These are phyloP conservation scores for Arachis stenosperma DNA, from an alignment of 306 rosid species.

Conservation along the genomic window DNA sequence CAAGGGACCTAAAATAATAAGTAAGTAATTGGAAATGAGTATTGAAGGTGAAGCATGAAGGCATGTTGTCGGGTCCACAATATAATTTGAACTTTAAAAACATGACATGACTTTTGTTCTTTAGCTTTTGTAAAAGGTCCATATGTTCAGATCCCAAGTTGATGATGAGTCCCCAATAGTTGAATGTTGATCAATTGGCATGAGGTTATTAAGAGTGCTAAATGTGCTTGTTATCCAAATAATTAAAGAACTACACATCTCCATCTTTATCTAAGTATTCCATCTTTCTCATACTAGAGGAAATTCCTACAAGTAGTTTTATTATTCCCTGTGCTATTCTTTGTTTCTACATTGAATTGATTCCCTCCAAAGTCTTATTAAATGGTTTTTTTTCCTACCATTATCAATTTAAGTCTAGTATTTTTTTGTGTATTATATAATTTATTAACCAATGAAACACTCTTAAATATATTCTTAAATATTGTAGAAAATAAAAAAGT, in stretches of 20 bases:
- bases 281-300: background rate
- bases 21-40: constrained; percentile 2
- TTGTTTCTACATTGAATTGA: constrained; percentile 32
- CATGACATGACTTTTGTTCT: background rate
- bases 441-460: too few relatives aligned
- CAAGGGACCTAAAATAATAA: background rate
- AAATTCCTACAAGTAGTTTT: background rate
- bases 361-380: constrained; percentile 18
- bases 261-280: background rate
- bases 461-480: too few relatives aligned
- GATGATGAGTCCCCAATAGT: background rate
- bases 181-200: background rate
- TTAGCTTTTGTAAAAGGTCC: constrained; percentile 20
- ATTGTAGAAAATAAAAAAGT: too few relatives aligned
- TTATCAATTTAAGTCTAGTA: too few relatives aligned
- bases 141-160: background rate
- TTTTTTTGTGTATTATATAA: too few relatives aligned
- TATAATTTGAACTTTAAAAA: constrained; percentile 7
- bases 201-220: background rate
- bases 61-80: background rate
- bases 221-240: background rate
- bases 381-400: background rate
- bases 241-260: constrained; percentile 1
- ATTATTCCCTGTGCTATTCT: background rate
- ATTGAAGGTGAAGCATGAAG: constrained; percentile 28